phyloP scores from a whole-genome alignment of 306 rosid species.

The Ormosia emarginata region DNA sequence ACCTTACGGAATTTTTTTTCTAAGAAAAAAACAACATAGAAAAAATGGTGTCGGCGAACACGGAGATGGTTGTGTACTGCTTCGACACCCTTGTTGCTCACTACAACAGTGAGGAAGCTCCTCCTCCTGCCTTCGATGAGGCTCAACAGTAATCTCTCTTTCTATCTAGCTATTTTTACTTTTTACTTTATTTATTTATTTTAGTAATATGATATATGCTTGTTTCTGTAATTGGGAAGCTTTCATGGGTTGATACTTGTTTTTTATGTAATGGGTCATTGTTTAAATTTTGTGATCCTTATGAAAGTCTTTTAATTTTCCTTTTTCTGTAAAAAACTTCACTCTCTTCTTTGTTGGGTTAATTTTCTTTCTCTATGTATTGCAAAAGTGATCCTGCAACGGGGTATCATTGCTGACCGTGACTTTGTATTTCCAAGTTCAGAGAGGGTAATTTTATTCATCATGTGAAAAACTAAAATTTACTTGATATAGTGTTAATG shows the following conservation, averaged over 20 bases:
- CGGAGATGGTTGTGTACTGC: slow-evolving; percentile 88
- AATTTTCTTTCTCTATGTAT: neutral
- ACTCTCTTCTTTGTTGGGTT: neutral
- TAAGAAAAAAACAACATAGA: no score
- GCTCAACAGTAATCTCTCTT: slow-evolving; percentile 77
- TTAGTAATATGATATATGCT: neutral
- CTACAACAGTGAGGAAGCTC: slow-evolving; percentile 69
- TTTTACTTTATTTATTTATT: neutral
- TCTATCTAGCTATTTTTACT: neutral
- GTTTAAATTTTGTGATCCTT: slow-evolving; percentile 1
- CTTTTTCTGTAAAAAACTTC: neutral
- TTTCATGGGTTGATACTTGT: neutral
- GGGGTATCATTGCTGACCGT: neutral
- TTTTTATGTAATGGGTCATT: neutral
- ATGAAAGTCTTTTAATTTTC: neutral
- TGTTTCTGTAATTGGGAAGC: neutral
- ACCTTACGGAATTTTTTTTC: no score
- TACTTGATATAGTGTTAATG: neutral
- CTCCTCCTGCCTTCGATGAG: slow-evolving; percentile 81
- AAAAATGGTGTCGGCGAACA: slow-evolving; percentile 84
- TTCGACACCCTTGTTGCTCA: slow-evolving; percentile 90
- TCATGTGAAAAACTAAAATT: no score
- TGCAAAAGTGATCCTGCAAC: neutral
- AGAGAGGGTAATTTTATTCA: no score
- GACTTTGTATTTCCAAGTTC: no score